phyloP scores from a whole-genome alignment of 495 filamentous ascomycete genomes.

The Lentithecium fluviatile region DNA sequence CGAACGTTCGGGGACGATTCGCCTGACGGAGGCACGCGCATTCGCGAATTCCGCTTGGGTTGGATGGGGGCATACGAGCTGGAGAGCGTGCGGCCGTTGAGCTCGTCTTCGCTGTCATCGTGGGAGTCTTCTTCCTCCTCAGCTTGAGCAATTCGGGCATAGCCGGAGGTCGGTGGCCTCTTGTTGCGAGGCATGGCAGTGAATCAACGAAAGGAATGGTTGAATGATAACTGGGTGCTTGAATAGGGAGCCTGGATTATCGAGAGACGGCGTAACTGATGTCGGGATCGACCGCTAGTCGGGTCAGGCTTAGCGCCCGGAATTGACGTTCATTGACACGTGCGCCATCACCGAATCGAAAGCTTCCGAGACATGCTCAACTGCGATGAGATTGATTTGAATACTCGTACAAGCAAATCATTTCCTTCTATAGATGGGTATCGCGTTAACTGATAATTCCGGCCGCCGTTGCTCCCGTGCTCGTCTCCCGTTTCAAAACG shows the following conservation, averaged over 20 bases:
- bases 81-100: constrained; percentile 48
- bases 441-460: too few relatives aligned
- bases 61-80: constrained; percentile 69
- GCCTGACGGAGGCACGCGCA: constrained; percentile 52
- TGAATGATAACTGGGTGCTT: too few relatives aligned
- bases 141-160: constrained; percentile 87
- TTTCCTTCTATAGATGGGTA: too few relatives aligned
- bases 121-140: constrained; percentile 63
- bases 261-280: too few relatives aligned
- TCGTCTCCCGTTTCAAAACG: background rate
- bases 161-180: constrained; percentile 79
- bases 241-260: too few relatives aligned
- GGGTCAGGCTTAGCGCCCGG: too few relatives aligned
- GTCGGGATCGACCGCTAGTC: too few relatives aligned
- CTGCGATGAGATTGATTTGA: too few relatives aligned
- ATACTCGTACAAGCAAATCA: too few relatives aligned
- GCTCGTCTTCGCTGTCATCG: constrained; percentile 68
- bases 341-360: too few relatives aligned
- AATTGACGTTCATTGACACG: too few relatives aligned
- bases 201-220: background rate
- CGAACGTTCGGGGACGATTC: constrained; percentile 46
- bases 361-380: too few relatives aligned
- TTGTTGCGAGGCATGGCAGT: constrained; percentile 50
- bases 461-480: background rate
- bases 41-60: constrained; percentile 60